Evolutionary conservation across 345 rosid species (phyloP), one percentile per base, ranked within the genome.

Genomic region (Conringia planisiliqua): DNA sequence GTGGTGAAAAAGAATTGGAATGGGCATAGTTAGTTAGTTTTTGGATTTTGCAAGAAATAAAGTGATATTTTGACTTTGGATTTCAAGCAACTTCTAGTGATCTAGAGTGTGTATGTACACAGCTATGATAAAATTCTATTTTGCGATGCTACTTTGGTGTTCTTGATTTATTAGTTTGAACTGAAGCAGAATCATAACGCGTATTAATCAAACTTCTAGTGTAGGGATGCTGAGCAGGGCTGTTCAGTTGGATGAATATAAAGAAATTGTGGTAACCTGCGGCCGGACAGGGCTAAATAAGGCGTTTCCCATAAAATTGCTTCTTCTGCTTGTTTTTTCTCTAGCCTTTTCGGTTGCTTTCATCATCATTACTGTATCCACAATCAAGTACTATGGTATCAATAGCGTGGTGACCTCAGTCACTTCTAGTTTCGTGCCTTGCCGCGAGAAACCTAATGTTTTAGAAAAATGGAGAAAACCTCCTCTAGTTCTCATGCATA

Each of bases 231-330:
- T 80, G 73, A 75, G 80, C 38, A 83, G 84, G 83, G 80, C 63
- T n/a, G 61, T 78, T 54, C 71, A 77, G 14, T 68, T 84, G 22
- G 94, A 93, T 77, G 98, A 91, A 67, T 92, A 84, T 42, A 91
- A 83, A 74, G 94, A 86, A 74, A 63, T 79, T 65, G 24, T 81
- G 0, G 56, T 68, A 73, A 33, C 72, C 0, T 7, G 51, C 3
- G 26, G 50, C 38, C 39, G 89, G 78, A 72, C 79, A 22, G 85
- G 51, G 51, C 88, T 82, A 32, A 42, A 10, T 12, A 91, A 83
- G 88, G 75, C 78, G 32, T 78, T 85, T 56, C 92, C 90, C 1
- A 35, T 59, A 12, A 84, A 90, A 70, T 18, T 84, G 17, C 79
- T 91, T 42, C 89, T 64, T 57, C 48, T 90, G 9, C 83, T 90